A percentile compares a stretch with the other conserved stretches of the same genome.
phyloP scores from a whole-genome alignment of 371 early-diverging fungal genomes.

The Mortierella sp. region DNA sequence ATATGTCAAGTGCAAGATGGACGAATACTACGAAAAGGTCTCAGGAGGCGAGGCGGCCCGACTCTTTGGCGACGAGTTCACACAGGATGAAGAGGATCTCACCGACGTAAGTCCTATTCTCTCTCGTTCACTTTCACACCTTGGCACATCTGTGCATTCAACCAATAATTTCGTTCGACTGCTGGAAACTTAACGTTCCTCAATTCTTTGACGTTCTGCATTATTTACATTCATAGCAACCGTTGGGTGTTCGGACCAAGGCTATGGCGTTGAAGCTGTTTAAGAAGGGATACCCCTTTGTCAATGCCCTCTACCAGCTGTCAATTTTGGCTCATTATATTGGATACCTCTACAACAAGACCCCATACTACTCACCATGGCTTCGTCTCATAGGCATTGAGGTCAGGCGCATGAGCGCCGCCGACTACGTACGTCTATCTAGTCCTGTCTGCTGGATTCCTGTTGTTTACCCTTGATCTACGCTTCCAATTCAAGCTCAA shows the following conservation, averaged over 20 bases:
- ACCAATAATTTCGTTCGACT: not conserved
- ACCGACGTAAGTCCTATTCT: slow-evolving; percentile 21
- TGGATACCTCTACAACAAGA: slow-evolving; percentile 85
- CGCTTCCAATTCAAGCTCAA: not conserved
- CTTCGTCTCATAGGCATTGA: slow-evolving; percentile 80
- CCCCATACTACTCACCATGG: slow-evolving; percentile 86
- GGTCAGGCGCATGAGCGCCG: slow-evolving; percentile 82
- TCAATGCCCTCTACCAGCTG: slow-evolving; percentile 75
- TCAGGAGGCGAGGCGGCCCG: slow-evolving; percentile 78
- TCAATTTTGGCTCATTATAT: slow-evolving; percentile 78
- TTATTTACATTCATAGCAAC: slow-evolving; percentile 16
- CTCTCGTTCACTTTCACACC: not conserved
- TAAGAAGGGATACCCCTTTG: slow-evolving; percentile 75
- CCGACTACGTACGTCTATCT: slow-evolving; percentile 80
- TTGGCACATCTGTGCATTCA: not conserved
- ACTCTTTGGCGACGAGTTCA: slow-evolving; percentile 73
- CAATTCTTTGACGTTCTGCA: not conserved
- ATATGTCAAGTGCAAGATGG: slow-evolving; percentile 81
- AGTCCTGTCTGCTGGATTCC: not conserved
- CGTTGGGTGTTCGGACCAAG: slow-evolving; percentile 32
- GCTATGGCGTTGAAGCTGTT: slow-evolving; percentile 63
- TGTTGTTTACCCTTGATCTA: not conserved
- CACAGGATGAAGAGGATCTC: slow-evolving; percentile 53
- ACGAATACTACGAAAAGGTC: slow-evolving; percentile 77
- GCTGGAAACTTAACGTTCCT: not conserved